phyloP scores from a whole-genome alignment of 345 rosid species.

The Euphorbia pulcherrima region DNA sequence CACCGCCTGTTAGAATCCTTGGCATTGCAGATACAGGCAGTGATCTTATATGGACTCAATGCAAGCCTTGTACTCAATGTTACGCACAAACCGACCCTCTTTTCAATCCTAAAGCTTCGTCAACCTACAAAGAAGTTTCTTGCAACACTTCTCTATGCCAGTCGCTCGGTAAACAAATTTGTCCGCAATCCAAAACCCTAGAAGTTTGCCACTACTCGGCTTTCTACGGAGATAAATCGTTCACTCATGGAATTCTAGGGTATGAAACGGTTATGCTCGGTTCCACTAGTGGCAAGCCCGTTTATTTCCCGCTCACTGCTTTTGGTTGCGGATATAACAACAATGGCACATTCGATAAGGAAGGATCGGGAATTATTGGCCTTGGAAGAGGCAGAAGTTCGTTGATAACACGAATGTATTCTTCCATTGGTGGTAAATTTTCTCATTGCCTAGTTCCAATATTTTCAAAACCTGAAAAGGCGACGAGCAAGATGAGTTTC shows the following conservation, averaged over 20 bases:
- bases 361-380: conserved; percentile 53
- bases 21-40: conserved; percentile 28
- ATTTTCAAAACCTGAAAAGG: conserved; percentile 12
- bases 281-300: conserved; percentile 37
- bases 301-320: conserved; percentile 25
- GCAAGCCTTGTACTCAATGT: conserved; percentile 16
- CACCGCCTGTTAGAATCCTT: conserved; percentile 12
- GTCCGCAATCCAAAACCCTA: not conserved
- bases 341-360: conserved; percentile 34
- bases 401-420: conserved; percentile 43
- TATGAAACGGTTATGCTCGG: conserved; percentile 25
- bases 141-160: conserved; percentile 3
- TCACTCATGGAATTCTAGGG: conserved; percentile 14
- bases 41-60: conserved; percentile 28
- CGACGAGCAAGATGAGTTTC: conserved; percentile 49
- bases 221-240: conserved; percentile 15
- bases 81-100: conserved; percentile 16
- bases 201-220: conserved; percentile 3
- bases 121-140: conserved; percentile 23
- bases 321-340: conserved; percentile 56
- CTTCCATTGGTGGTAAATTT: conserved; percentile 43
- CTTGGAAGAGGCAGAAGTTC: conserved; percentile 56
- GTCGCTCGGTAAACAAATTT: not conserved
- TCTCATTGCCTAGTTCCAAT: conserved; percentile 58
- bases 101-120: conserved; percentile 26